phyloP scores from a whole-genome alignment of 345 rosid species.

The Sonneratia caseolaris region DNA sequence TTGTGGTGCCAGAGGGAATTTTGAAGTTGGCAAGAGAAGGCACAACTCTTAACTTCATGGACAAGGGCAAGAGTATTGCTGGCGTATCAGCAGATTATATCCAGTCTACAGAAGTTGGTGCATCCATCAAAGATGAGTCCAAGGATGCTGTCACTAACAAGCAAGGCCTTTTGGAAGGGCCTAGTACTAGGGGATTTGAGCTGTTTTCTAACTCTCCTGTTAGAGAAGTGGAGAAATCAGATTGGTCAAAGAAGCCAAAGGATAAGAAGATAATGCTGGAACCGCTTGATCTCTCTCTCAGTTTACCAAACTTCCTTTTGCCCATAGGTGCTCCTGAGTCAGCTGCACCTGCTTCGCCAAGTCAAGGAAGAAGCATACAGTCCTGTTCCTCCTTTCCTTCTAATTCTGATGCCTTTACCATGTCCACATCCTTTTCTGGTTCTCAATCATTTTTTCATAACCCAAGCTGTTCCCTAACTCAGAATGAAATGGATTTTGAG shows the following conservation, averaged over 20 bases:
- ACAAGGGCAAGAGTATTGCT: slow-evolving; percentile 60
- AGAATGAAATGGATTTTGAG: slow-evolving; percentile 72
- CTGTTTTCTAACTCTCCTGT: slow-evolving; percentile 75
- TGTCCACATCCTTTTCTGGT: slow-evolving; percentile 89
- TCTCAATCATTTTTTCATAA: slow-evolving; percentile 90
- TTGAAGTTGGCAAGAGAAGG: slow-evolving; percentile 20
- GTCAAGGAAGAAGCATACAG: slow-evolving; percentile 64
- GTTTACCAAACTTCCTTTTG: slow-evolving; percentile 78
- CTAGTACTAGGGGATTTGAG: slow-evolving; percentile 78
- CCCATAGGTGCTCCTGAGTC: slow-evolving; percentile 60
- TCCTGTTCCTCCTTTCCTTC: slow-evolving; percentile 62
- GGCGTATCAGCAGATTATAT: slow-evolving; percentile 18
- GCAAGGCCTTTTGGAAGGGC: slow-evolving; percentile 62
- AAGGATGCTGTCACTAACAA: slow-evolving; percentile 20
- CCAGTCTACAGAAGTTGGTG: slow-evolving; percentile 30
- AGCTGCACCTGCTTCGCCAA: slow-evolving; percentile 54
- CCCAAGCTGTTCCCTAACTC: slow-evolving; percentile 90
- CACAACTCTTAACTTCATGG: slow-evolving; percentile 31
- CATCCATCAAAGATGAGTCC: slow-evolving; percentile 32
- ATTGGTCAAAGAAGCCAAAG: slow-evolving; percentile 38
- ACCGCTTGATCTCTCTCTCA: slow-evolving; percentile 88
- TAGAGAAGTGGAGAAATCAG: slow-evolving; percentile 38
- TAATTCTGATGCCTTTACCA: slow-evolving; percentile 80
- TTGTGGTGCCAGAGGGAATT: slow-evolving; percentile 17
- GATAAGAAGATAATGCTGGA: slow-evolving; percentile 57